Evolutionary conservation across 768 basidiomycete genomes (phyloP), one percentile per base, ranked within the genome.

Genomic region (Mycena leptocephala): DNA sequence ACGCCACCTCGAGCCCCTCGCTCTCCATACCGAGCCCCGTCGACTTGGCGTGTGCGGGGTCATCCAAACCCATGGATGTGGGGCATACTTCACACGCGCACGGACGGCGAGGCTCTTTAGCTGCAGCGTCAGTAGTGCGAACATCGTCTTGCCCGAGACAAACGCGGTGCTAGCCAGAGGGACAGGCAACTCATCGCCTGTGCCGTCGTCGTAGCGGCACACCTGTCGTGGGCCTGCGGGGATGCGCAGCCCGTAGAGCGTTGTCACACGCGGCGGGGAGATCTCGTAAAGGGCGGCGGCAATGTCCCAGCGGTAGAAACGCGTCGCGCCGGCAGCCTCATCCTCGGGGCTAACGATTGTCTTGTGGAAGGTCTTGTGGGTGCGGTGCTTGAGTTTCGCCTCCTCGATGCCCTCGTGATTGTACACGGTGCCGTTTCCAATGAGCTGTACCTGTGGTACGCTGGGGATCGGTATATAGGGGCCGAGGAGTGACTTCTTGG

Each of bases 61-160:
- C 95, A 97, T 97, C 96, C 96, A 97, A 43, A 96, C 93, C 82
- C 96, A 97, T 1, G 96, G 95, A 73, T 96, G 95, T 14, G 96
- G 95, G 5, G 95, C 91, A 81, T 96, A 97, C 80, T 87, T 90
- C 67, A 96, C 95, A 78, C 88, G 91, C 10, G 92, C 84, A 26
- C 96, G 89, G 26, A 97, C 94, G 0, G 95, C 95, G 5, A 97
- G 83, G 76, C 93, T 95, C 90, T 97, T 96, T 76, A 93, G 85
- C 71, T 93, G 90, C 3, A 86, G 79, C 1, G 95, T 90, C 30
- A 97, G 85, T 39, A 96, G 90, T 48, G 95, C 92, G 79, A 97
- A 98, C 92, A 96, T 97, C 30, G 91, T 93, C 84, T 89, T 91
- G 22, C 96, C 96, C 2, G 93, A 93, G 70, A 93, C 91, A 83